Percentiles rank a stretch among this genome's conserved stretches.
Conservation (phyloP, 2,329 filamentous ascomycete species). For the Biscogniauxia sp. region DNA sequence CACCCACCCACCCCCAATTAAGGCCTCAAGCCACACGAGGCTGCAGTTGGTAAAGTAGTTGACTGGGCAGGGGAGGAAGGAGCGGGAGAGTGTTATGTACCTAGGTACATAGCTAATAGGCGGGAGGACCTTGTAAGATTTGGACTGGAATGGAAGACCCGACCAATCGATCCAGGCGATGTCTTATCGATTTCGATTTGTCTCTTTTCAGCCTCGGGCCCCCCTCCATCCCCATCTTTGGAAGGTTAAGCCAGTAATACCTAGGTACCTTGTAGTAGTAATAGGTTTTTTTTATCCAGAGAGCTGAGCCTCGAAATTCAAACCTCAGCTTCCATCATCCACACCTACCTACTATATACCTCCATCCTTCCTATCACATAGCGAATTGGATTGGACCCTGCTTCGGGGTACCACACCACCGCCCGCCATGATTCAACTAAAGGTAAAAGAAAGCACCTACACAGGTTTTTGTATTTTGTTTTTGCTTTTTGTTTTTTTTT, state of each 20-base stretch:
- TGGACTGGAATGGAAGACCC: no score
- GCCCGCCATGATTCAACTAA: constrained; percentile 85
- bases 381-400: constrained; percentile 15
- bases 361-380: background rate
- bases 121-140: no score
- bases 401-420: constrained; percentile 26
- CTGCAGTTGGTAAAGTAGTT: no score
- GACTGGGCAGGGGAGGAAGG: background rate
- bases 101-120: no score
- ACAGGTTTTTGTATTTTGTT: background rate
- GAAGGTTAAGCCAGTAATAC: no score
- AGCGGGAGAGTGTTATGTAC: no score
- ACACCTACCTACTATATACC: constrained; percentile 7
- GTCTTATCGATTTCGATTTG: no score
- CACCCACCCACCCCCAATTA: no score
- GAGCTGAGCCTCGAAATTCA: constrained; percentile 6
- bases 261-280: no score
- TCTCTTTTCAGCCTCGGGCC: no score
- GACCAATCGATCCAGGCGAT: no score
- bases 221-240: no score
- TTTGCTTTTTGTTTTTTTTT: background rate
- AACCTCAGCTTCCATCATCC: background rate
- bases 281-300: background rate
- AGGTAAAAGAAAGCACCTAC: constrained; percentile 48
- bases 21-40: background rate